Evolutionary conservation across 331 rosid species (phyloP).

Genomic region (Pyrus hybrid): DNA sequence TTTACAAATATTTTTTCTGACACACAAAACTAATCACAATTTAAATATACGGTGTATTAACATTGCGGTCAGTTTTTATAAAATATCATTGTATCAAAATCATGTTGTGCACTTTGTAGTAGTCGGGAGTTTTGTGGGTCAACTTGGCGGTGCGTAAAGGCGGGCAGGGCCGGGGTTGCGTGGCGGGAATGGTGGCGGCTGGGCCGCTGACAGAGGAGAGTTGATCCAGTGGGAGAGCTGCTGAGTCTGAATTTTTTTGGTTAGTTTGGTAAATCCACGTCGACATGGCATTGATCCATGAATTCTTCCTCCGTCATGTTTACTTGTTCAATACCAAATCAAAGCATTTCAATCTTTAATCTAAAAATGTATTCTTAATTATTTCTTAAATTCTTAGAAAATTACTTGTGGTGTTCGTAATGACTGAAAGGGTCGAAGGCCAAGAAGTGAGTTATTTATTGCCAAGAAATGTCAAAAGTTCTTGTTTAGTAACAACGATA

Average conservation of each 20-base stretch:
- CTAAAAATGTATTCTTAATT: too few species aligned
- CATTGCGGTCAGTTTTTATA: too few species aligned
- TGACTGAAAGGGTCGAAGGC: too few species aligned
- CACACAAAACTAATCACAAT: too few species aligned
- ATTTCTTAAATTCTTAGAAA: too few species aligned
- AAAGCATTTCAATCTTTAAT: too few species aligned
- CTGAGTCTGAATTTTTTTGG: not conserved
- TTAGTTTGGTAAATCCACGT: not conserved
- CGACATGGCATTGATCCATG: not conserved
- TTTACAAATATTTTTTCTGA: too few species aligned
- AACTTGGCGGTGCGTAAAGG: not conserved
- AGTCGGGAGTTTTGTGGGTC: not conserved
- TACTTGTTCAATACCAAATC: not conserved
- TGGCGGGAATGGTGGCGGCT: not conserved
- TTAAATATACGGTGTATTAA: too few species aligned
- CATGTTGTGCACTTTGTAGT: not conserved
- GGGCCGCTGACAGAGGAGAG: not conserved
- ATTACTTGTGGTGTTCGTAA: too few species aligned
- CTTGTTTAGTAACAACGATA: too few species aligned
- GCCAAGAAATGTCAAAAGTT: too few species aligned
- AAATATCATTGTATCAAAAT: not conserved
- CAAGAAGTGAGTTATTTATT: too few species aligned
- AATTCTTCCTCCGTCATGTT: not conserved
- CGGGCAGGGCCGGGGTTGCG: not conserved
- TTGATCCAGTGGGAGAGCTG: not conserved